These are phyloP conservation scores for Crithidia bombi DNA, from an alignment of 208 protist genomes.

Conservation along the genomic window DNA sequence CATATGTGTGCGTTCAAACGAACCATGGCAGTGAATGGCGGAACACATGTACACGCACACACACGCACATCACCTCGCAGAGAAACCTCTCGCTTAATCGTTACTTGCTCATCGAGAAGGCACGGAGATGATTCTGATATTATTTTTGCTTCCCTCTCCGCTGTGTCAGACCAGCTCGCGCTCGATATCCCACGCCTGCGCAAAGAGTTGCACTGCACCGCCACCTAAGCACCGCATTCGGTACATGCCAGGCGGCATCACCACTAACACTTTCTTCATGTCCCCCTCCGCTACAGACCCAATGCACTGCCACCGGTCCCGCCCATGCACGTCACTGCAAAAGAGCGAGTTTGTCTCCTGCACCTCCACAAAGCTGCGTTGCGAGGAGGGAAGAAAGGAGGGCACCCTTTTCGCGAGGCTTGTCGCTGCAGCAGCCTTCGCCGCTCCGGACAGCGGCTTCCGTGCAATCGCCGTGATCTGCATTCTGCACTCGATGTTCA, in stretches of 20 bases:
- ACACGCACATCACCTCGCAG: too few species aligned
- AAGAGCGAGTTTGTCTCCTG: constrained; percentile 38
- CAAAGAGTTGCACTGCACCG: constrained; percentile 68
- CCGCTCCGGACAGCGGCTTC: constrained; percentile 19
- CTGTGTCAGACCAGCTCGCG: constrained; percentile 52
- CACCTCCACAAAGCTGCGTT: constrained; percentile 41
- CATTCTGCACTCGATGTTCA: constrained; percentile 73
- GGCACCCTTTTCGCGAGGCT: constrained; percentile 11
- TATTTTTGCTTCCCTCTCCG: not conserved
- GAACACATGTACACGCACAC: constrained; percentile 3
- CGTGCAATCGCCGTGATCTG: constrained; percentile 67
- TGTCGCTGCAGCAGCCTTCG: not conserved
- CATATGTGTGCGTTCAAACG: too few species aligned
- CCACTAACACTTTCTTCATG: constrained; percentile 51
- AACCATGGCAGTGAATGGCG: too few species aligned
- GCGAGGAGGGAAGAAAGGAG: constrained; percentile 12
- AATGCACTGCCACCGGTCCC: constrained; percentile 39
- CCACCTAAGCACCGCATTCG: constrained; percentile 57
- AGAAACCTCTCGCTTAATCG: too few species aligned
- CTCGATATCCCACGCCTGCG: constrained; percentile 84
- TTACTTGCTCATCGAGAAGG: too few species aligned
- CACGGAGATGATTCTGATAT: too few species aligned
- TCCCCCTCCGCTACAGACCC: constrained; percentile 35
- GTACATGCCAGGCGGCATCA: constrained; percentile 73
- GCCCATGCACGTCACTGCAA: not conserved